Conservation (phyloP, 306 rosid genomes). For the Ormosia emarginata region DNA sequence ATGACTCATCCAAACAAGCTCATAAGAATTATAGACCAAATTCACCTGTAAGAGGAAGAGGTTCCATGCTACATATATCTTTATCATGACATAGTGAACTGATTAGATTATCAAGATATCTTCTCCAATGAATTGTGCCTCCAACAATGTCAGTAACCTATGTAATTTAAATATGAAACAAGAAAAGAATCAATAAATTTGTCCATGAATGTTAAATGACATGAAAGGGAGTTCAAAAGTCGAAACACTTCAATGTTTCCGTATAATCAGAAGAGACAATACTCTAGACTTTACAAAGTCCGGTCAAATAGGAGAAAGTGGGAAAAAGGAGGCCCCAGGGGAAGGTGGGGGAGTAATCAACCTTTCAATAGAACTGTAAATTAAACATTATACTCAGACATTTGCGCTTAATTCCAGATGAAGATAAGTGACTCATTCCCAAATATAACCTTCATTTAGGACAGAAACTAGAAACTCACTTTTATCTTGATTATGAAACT, state of each 20-base stretch:
- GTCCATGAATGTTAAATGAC: not conserved
- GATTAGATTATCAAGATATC: slow-evolving; percentile 81
- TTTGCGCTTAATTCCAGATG: not conserved
- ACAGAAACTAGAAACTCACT: not conserved
- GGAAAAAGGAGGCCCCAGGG: too few relatives aligned
- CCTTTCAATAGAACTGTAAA: not conserved
- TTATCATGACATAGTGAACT: slow-evolving; percentile 62
- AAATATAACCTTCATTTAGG: not conserved
- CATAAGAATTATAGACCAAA: not conserved
- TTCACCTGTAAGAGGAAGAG: slow-evolving; percentile 85
- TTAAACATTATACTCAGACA: not conserved
- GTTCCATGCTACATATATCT: slow-evolving; percentile 67
- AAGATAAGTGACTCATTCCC: not conserved
- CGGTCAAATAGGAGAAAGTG: not conserved
- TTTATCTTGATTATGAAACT: not conserved
- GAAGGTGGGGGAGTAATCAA: not conserved
- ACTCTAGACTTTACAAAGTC: not conserved
- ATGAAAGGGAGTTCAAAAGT: slow-evolving; percentile 1
- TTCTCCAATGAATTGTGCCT: slow-evolving; percentile 88
- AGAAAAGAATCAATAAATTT: not conserved
- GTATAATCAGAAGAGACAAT: not conserved
- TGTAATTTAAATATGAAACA: not conserved
- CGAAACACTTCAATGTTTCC: slow-evolving; percentile 3
- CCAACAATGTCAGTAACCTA: slow-evolving; percentile 88
- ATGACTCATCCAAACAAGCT: not conserved